Conservation (phyloP, 345 rosid genomes). For the Sonneratia alba region DNA sequence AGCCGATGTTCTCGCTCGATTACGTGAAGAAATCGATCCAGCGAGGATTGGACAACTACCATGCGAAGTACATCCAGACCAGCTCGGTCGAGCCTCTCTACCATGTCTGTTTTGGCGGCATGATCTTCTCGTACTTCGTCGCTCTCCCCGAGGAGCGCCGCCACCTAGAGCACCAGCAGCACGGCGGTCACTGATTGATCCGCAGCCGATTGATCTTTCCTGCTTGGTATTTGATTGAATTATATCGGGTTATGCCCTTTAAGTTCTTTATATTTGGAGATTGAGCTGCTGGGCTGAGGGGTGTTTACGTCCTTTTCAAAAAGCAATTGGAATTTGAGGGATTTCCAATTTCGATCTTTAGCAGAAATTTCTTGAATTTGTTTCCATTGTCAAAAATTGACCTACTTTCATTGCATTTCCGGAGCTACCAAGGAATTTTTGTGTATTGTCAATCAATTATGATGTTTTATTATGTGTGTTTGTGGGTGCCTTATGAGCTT, state of each 20-base stretch:
- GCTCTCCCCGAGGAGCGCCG: constrained; percentile 94
- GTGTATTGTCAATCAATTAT: too few species aligned
- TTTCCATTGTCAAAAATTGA: neutral
- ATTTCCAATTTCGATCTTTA: neutral
- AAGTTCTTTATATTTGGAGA: neutral
- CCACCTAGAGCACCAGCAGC: constrained; percentile 82
- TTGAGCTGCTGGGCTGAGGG: neutral
- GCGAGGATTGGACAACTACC: constrained; percentile 58
- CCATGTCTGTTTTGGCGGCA: constrained; percentile 70
- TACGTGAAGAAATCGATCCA: constrained; percentile 37
- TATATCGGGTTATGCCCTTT: neutral
- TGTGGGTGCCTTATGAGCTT: neutral
- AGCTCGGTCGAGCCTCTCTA: constrained; percentile 59
- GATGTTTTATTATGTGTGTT: too few species aligned
- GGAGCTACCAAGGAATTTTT: too few species aligned
- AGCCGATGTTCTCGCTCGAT: constrained; percentile 57
- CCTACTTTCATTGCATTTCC: too few species aligned
- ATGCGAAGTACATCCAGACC: constrained; percentile 75
- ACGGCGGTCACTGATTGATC: constrained; percentile 47
- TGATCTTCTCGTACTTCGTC: constrained; percentile 68
- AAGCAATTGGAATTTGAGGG: too few species aligned
- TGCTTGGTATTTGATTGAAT: neutral
- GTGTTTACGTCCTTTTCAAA: neutral
- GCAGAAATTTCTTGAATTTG: neutral
- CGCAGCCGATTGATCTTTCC: neutral